Evolutionary conservation across 306 rosid genomes (phyloP).

Genomic region (Sophora flavescens): DNA sequence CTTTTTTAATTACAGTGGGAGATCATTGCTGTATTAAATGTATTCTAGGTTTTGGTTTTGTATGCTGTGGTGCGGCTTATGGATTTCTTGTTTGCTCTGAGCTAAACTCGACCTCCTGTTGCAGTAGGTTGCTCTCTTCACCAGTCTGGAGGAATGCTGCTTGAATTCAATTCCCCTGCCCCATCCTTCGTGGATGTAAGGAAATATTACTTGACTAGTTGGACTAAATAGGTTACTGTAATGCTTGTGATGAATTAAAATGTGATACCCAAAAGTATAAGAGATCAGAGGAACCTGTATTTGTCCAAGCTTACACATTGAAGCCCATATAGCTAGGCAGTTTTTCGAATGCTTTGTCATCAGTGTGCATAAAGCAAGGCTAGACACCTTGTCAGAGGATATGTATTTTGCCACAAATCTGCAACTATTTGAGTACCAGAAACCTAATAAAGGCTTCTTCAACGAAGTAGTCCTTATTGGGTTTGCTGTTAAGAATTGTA

Average conservation of each 20-base stretch:
- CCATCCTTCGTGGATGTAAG: constrained; percentile 17
- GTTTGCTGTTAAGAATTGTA: background rate
- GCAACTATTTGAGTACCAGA: background rate
- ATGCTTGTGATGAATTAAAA: constrained; percentile 23
- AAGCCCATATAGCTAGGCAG: background rate
- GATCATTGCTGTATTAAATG: constrained; percentile 11
- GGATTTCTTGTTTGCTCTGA: constrained; percentile 21
- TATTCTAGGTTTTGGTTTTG: constrained; percentile 30
- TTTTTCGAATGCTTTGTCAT: too few species aligned
- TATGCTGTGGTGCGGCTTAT: constrained; percentile 20
- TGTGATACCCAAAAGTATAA: background rate
- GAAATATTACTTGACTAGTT: constrained; percentile 15
- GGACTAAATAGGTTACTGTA: background rate
- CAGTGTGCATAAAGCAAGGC: too few species aligned
- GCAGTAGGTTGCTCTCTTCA: background rate
- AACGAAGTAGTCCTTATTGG: background rate
- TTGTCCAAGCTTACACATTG: background rate
- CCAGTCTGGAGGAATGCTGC: constrained; percentile 23
- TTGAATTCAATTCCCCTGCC: background rate
- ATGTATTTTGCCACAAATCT: background rate
- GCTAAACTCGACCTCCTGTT: constrained; percentile 33
- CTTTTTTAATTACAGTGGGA: constrained; percentile 5
- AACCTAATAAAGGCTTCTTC: constrained; percentile 1
- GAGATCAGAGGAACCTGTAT: background rate
- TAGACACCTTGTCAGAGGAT: background rate